These are phyloP conservation scores for Talaromyces proteolyticus DNA, from an alignment of 495 filamentous ascomycete genomes.

Conservation along the genomic window DNA sequence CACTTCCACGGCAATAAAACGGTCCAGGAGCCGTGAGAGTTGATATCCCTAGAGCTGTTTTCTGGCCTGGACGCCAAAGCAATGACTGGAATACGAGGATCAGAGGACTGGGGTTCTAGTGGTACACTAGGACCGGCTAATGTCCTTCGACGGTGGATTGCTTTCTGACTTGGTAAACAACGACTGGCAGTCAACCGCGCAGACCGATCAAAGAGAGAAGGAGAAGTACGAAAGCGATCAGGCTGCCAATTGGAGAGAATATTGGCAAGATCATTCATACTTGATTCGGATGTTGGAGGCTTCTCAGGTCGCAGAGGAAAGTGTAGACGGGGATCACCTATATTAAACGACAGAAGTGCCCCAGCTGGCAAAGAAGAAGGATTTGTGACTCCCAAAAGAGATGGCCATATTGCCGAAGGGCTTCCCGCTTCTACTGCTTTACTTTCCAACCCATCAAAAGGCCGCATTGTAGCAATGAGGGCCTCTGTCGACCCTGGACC, in stretches of 20 bases:
- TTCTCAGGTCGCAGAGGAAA: slow-evolving; percentile 51
- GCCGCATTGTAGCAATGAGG: slow-evolving; percentile 63
- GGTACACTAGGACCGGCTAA: slow-evolving; percentile 57
- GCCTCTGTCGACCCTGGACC: slow-evolving; percentile 83
- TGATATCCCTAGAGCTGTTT: slow-evolving; percentile 23
- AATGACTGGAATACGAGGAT: slow-evolving; percentile 78
- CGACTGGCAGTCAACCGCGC: slow-evolving; percentile 55
- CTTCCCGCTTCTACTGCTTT: slow-evolving; percentile 21
- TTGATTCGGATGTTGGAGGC: slow-evolving; percentile 21
- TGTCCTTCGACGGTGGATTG: slow-evolving; percentile 79
- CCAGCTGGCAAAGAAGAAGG: slow-evolving; percentile 68
- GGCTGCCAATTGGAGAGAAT: slow-evolving; percentile 64
- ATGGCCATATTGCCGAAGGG: slow-evolving; percentile 53
- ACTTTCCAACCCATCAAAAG: slow-evolving; percentile 28
- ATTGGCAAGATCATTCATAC: slow-evolving; percentile 47
- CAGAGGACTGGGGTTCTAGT: slow-evolving; percentile 53
- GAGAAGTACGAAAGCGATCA: slow-evolving; percentile 49
- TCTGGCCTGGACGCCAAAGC: slow-evolving; percentile 53
- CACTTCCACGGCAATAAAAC: slow-evolving; percentile 90
- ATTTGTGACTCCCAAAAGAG: slow-evolving; percentile 66
- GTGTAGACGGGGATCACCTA: slow-evolving; percentile 73
- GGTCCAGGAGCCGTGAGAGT: slow-evolving; percentile 72
- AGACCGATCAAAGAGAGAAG: slow-evolving; percentile 63
- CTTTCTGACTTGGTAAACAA: slow-evolving; percentile 71
- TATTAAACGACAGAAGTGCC: slow-evolving; percentile 64